Base-by-base conservation (phyloP, 2,329 filamentous ascomycete species). In the Aspergillus novoparasiticus region DNA sequence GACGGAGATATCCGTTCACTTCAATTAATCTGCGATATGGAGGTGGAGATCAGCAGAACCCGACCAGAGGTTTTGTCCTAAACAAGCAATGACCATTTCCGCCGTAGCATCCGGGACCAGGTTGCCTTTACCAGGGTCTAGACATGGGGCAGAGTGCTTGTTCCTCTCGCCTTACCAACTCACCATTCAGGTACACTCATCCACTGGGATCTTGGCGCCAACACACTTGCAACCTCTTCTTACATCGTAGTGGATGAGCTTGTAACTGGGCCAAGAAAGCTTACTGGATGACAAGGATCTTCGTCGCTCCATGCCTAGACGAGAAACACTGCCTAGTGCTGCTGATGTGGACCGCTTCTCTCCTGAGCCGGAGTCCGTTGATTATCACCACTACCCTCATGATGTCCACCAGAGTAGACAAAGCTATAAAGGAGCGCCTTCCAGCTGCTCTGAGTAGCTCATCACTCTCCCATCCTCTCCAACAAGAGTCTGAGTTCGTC, bases 361-460 rank as follows among this genome's bases (percentile, higher is more conserved):
- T 64, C 45, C 61, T 63, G 56, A 61, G 60, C 55, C 58, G 58
- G 66, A 54, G 32, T 55, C 46, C 32, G 58, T 45, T 43, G 41
- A 55, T 32, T 32, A 51, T 51, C 32, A 21, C n/a, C 12, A 50
- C 30, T 26, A 45, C 32, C 32, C 23, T 58, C 32, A 36, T 39
- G 46, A 54, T 50, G 36, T 12, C 51, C 36, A 56, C 45, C 36
- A 26, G 39, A 16, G 36, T 32, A 32, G 59, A 46, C 41, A 45
- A 64, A 64, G 32, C 56, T 74, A 75, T 74, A 75, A 75, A 73
- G 67, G 12, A 59, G 57, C 36, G 39, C 19, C 61, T 26, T 57
- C 69, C 63, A 41, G 59, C 46, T 54, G 26, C 61, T 63, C 28
- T 51, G 54, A 32, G 59, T 41, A 39, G 63, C 55, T 58, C 61